phyloP scores from a whole-genome alignment of 371 early-diverging fungal genomes.

The Smittium culicis region DNA sequence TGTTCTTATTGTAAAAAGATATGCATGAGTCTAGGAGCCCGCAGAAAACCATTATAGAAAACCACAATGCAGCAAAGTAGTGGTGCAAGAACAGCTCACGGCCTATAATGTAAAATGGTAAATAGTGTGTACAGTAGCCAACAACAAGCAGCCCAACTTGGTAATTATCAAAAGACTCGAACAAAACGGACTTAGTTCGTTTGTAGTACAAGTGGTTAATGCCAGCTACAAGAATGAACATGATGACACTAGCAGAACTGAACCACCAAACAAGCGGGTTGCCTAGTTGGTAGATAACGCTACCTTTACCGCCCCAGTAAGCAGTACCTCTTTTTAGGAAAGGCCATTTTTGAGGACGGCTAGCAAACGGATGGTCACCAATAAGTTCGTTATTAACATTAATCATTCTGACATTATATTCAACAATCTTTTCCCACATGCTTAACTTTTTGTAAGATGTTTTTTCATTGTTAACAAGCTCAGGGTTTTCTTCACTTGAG shows the following conservation, averaged over 20 bases:
- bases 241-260: conserved; percentile 24
- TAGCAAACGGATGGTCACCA: conserved; percentile 72
- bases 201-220: neutral
- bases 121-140: no score
- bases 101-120: no score
- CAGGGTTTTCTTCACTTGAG: neutral
- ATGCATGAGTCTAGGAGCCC: no score
- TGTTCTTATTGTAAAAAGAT: no score
- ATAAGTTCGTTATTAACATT: conserved; percentile 57
- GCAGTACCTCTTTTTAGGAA: conserved; percentile 68
- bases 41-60: no score
- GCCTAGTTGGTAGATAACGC: conserved; percentile 87
- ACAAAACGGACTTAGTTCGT: no score
- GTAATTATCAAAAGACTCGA: no score
- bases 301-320: conserved; percentile 60
- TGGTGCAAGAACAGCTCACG: no score
- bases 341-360: conserved; percentile 71
- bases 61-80: no score
- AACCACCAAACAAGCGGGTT: conserved; percentile 93
- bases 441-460: conserved; percentile 19
- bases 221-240: neutral
- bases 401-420: conserved; percentile 69
- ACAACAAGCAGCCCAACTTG: no score
- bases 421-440: conserved; percentile 59
- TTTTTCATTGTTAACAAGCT: neutral